Base-by-base conservation (phyloP, 176 grass and related monocot species). In the Musa beccarii region DNA sequence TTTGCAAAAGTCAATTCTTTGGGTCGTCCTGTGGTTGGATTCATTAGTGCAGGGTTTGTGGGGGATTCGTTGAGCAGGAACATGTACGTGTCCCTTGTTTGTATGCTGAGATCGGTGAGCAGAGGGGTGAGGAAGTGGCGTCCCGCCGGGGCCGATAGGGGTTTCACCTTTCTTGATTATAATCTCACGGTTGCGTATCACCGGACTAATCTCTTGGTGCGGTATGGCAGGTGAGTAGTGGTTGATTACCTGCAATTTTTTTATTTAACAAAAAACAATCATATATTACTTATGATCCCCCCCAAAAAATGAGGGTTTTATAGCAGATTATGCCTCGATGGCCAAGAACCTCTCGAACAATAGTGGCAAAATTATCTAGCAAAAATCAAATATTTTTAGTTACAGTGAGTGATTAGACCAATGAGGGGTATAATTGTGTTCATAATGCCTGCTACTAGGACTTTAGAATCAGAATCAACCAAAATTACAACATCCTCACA, bases 61-160 rank as follows among this genome's bases (percentile, higher is more conserved):
- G 95, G 95, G 0, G 95, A 98, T 89, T 98, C 95, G 0, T 83
- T 98, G 82, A 98, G 94, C 29, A 84, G 95, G 43, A 98, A 98
- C 68, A 98, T 98, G 95, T 98, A 89, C 79, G 80, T 66, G 3
- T 93, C 90, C 8, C 84, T 98, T 69, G 73, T 98, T 43, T 98
- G 90, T 78, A 98, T 98, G 88, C 90, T 98, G 55, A 89, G 76
- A 74, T 81, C 78, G 77, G 88, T 53, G 10, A 87, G 76, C 57
- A 73, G 75, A 15, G 86, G 87, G 24, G 86, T 98, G 69, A 89
- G 25, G 61, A 98, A 98, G 72, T 98, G 95, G 88, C 88, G 88
- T 51, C 88, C 95, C 26, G 90, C 80, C 11, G 86, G 88, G 17
- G 90, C 95, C 21, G 95, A 98, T 79, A 81, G 83, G 11, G 95